Evolutionary conservation across 208 protist species (phyloP), one percentile per base, ranked within the genome.

Genomic region (Wallacemonas collosoma): DNA sequence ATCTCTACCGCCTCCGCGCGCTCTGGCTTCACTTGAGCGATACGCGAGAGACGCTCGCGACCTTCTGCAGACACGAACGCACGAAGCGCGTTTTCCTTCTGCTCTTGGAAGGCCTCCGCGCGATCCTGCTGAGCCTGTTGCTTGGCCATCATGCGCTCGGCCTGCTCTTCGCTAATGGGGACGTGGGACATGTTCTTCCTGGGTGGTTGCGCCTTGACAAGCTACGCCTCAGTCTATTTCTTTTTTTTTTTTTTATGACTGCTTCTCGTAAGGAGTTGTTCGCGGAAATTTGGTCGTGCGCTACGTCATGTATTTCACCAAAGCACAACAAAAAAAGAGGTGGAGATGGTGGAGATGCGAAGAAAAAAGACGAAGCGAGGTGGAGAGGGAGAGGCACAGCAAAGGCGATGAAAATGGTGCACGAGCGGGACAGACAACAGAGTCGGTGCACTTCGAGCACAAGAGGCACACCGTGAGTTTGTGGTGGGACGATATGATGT

Each of bases 151-250:
- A 95, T 95, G 72, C 90, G 85, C 82, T 96, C 86, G 11, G 90
- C 91, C 84, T 95, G 87, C 77, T 94, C 85, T 58, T 97, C 93
- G 11, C 86, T 93, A 41, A 97, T 95, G 5, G 92, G 92, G 1
- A 97, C 87, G 5, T 87, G 85, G 4, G 88, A 89, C 82, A 88
- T 88, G 2, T 26, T 26, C 26, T 26, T 26, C 26, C 26, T 26
- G 26, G 26, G 26, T 26, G 26, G 26, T 26, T 26, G 26, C 26
- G 26, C 26, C 26, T 26, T 26, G 26, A 26, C 26, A 26, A 26
- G 26, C 26, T 26, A 26, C 26, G 26, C 26, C 26, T 26, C 26
- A 26, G 26, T 26, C 26, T 26, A 26, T 26, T 55, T 7, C 56
- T 65, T 11, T 58, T 7, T 48, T 26, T 26, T 26, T 26, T 26